Conservation (phyloP, 2,329 filamentous ascomycete genomes). For the Pseudopyrenochaeta lycopersici region DNA sequence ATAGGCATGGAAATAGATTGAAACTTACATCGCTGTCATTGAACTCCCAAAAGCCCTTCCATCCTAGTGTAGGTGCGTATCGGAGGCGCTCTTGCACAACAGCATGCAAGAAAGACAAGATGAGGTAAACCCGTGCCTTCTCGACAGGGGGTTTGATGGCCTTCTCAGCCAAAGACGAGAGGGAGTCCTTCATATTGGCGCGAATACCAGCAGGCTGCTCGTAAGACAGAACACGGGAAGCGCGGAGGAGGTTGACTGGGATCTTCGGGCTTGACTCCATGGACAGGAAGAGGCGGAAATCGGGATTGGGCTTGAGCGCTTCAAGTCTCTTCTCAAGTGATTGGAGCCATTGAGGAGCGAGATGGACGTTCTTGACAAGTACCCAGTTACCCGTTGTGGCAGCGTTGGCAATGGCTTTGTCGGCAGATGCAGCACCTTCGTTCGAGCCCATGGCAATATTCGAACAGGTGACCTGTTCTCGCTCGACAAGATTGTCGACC, state of each 20-base stretch:
- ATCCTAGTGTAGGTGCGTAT: conserved; percentile 92
- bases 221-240: conserved; percentile 94
- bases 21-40: conserved; percentile 95
- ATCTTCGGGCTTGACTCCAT: conserved; percentile 99
- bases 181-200: conserved; percentile 98
- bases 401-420: conserved; percentile 93
- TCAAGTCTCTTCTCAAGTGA: conserved; percentile 97
- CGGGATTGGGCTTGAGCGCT: conserved; percentile 88
- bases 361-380: conserved; percentile 97
- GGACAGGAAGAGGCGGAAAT: conserved; percentile 94
- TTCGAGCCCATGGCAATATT: conserved; percentile 99
- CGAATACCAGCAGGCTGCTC: conserved; percentile 96
- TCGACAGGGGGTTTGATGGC: conserved; percentile 87
- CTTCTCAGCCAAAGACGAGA: conserved; percentile 80
- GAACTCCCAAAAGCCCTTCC: conserved; percentile 99
- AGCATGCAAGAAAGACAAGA: conserved; percentile 93
- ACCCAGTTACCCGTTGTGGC: conserved; percentile 95
- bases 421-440: conserved; percentile 88
- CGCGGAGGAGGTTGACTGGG: conserved; percentile 91
- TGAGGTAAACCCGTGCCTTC: conserved; percentile 85
- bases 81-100: conserved; percentile 94
- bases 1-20: conserved; percentile 1
- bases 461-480: conserved; percentile 81
- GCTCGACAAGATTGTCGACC: conserved; percentile 92
- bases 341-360: conserved; percentile 95